Evolutionary conservation across 2,329 filamentous ascomycete genomes (phyloP).

Genomic region (Neofusicoccum umdonicola): DNA sequence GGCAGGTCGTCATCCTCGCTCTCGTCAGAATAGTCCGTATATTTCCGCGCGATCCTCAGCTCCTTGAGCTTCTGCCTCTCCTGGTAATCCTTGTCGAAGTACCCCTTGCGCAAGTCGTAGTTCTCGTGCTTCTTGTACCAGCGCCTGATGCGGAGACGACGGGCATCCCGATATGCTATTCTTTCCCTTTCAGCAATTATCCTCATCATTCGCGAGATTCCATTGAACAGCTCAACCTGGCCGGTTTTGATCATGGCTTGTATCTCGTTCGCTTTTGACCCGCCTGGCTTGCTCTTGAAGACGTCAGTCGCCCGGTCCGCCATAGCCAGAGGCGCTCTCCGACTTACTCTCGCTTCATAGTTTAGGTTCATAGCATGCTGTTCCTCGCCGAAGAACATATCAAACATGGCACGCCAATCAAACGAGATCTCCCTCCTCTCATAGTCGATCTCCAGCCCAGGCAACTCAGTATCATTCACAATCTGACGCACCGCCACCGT

Average conservation of each 20-base stretch:
- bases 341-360: neutral
- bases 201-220: constrained; percentile 7
- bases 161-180: neutral
- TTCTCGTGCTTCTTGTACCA: constrained; percentile 9
- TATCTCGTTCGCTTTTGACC: neutral
- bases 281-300: neutral
- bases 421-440: constrained; percentile 25
- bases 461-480: constrained; percentile 34
- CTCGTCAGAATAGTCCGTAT: neutral
- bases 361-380: neutral
- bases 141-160: neutral
- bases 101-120: neutral
- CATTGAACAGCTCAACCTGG: neutral
- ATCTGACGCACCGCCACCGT: constrained; percentile 28
- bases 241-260: neutral
- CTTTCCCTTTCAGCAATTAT: neutral
- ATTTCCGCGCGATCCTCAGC: neutral
- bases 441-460: constrained; percentile 24
- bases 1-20: neutral
- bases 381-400: constrained; percentile 33
- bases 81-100: neutral
- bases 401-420: constrained; percentile 30
- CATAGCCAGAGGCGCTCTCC: neutral
- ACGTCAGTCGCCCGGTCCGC: neutral
- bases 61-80: constrained; percentile 7